These are phyloP conservation scores for Oryza coarctata DNA, from an alignment of 176 grass and related monocot species.

Conservation along the genomic window DNA sequence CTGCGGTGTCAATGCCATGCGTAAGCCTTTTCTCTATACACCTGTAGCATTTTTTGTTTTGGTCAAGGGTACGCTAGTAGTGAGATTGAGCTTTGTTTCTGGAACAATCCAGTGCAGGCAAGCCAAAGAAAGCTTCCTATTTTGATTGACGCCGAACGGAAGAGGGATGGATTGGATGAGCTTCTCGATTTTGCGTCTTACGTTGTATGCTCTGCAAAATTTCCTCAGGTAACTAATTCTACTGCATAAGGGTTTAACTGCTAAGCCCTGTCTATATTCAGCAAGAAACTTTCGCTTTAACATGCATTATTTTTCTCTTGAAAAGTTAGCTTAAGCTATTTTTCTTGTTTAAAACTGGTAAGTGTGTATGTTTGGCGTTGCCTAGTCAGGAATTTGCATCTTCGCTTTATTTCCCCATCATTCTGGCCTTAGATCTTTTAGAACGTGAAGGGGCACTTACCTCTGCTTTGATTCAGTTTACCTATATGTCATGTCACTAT, in stretches of 20 bases:
- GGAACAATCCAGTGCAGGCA: slow-evolving; percentile 84
- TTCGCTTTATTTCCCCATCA: background rate
- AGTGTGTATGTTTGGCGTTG: background rate
- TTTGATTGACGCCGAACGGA: slow-evolving; percentile 84
- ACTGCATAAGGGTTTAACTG: background rate
- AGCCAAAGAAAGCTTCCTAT: slow-evolving; percentile 87
- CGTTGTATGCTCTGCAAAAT: slow-evolving; percentile 88
- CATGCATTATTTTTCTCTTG: background rate
- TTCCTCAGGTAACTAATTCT: slow-evolving; percentile 58
- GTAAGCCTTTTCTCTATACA: background rate
- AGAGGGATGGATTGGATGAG: slow-evolving; percentile 83
- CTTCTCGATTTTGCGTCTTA: slow-evolving; percentile 82
- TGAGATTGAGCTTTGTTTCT: slow-evolving; percentile 48
- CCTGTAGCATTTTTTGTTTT: background rate
- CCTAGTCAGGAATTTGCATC: background rate
- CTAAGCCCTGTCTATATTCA: background rate
- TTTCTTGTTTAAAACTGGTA: slow-evolving; percentile 10
- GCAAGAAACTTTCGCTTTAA: background rate
- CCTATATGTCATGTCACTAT: background rate
- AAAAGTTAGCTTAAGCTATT: background rate
- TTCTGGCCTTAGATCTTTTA: background rate
- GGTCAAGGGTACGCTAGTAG: background rate
- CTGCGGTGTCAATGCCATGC: background rate
- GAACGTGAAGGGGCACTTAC: background rate
- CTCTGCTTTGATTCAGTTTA: slow-evolving; percentile 4